Conservation (phyloP, 2,329 filamentous ascomycete genomes). For the Stemphylium vesicarium region DNA sequence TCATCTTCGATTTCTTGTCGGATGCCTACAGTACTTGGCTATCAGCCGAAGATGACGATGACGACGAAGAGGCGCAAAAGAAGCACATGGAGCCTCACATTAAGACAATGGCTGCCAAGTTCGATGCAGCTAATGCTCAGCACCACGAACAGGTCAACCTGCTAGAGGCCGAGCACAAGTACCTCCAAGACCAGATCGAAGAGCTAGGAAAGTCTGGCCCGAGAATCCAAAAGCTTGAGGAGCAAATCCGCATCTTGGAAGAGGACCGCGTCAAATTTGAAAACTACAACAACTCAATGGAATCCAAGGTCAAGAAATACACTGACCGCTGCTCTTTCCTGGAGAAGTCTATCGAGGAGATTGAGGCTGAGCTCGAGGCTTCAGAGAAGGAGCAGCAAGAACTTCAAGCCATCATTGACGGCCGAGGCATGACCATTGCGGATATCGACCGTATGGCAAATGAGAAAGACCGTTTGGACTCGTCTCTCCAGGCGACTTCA, state of each 20-base stretch:
- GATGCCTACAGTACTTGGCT: slow-evolving; percentile 93
- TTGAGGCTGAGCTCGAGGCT: slow-evolving; percentile 84
- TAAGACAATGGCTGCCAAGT: slow-evolving; percentile 84
- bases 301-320: slow-evolving; percentile 88
- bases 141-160: slow-evolving; percentile 84
- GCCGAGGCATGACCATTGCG: slow-evolving; percentile 92
- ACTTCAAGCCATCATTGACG: slow-evolving; percentile 86
- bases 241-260: slow-evolving; percentile 90
- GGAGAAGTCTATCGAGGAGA: slow-evolving; percentile 84
- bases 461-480: slow-evolving; percentile 91
- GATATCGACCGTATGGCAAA: slow-evolving; percentile 99
- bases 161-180: slow-evolving; percentile 84
- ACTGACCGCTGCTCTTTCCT: slow-evolving; percentile 79
- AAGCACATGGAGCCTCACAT: slow-evolving; percentile 79
- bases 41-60: slow-evolving; percentile 74
- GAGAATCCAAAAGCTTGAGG: slow-evolving; percentile 81
- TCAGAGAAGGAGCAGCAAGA: slow-evolving; percentile 77
- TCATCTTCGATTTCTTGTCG: slow-evolving; percentile 92
- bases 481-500: slow-evolving; percentile 78
- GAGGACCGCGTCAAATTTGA: slow-evolving; percentile 96
- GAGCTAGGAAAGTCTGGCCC: slow-evolving; percentile 87
- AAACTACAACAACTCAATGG: slow-evolving; percentile 85
- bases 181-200: slow-evolving; percentile 83
- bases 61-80: slow-evolving; percentile 78
- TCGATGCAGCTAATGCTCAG: slow-evolving; percentile 82